Conservation (phyloP, 2,329 filamentous ascomycete species). For the Fusarium sp. region DNA sequence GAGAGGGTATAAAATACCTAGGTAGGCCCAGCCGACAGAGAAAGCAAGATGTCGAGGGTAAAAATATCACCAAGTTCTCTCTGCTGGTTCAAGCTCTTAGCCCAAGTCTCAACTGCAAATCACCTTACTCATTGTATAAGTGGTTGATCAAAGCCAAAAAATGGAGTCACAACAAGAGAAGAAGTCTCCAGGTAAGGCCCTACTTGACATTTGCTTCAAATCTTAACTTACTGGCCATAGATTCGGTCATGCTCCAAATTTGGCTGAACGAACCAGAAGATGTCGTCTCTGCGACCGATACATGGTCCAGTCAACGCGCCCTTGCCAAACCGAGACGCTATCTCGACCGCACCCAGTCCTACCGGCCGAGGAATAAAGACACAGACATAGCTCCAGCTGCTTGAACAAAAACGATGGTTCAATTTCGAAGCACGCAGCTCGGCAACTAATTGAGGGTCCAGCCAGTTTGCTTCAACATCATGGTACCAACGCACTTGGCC, state of each 20-base stretch:
- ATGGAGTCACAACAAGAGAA: not conserved
- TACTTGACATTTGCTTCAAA: fast-evolving
- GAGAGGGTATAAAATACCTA: too few species aligned
- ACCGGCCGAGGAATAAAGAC: fast-evolving
- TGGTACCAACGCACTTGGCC: fast-evolving
- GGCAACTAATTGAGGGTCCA: too few species aligned
- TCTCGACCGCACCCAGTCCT: fast-evolving
- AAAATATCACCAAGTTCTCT: too few species aligned
- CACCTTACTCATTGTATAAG: not conserved
- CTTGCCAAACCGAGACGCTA: not conserved
- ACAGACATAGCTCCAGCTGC: not conserved
- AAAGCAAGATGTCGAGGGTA: too few species aligned
- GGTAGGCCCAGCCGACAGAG: too few species aligned
- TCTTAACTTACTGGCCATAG: not conserved
- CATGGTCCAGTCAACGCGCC: not conserved
- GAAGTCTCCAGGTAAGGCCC: fast-evolving
- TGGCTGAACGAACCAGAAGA: not conserved
- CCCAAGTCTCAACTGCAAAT: too few species aligned
- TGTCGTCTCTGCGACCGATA: not conserved
- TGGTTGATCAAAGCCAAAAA: not conserved
- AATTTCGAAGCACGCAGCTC: too few species aligned
- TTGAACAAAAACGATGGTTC: too few species aligned
- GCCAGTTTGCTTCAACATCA: fast-evolving
- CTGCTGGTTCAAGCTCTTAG: too few species aligned
- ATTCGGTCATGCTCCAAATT: not conserved